A percentile compares a stretch with the other conserved stretches of the same genome.
These are phyloP conservation scores for Rhodotorula babjevae DNA, from an alignment of 768 basidiomycete genomes.

Conservation along the genomic window DNA sequence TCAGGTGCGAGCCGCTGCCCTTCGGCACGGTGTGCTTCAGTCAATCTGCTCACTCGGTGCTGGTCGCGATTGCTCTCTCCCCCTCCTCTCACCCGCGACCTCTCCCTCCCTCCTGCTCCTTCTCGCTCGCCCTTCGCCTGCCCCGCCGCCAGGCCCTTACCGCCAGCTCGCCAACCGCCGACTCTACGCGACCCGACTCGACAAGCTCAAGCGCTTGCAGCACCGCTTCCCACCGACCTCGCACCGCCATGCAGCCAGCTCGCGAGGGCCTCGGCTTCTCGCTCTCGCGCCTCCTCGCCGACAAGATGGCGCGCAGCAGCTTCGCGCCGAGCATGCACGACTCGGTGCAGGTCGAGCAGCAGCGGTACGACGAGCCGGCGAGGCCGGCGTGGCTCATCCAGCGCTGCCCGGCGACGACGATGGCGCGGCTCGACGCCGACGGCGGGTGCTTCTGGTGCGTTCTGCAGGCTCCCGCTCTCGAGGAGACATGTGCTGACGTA, in stretches of 20 bases:
- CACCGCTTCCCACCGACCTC: not conserved
- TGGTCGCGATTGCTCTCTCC: too few relatives aligned
- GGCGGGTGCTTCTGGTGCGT: constrained; percentile 25
- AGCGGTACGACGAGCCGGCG: not conserved
- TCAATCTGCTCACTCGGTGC: too few relatives aligned
- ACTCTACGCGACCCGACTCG: too few relatives aligned
- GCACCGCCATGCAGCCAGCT: not conserved
- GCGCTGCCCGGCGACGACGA: not conserved
- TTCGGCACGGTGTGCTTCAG: too few relatives aligned
- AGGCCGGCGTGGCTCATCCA: constrained; percentile 5
- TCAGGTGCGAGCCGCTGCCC: too few relatives aligned
- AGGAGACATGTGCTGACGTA: not conserved
- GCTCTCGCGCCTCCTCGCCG: constrained; percentile 8
- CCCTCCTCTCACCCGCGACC: too few relatives aligned
- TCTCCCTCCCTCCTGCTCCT: not conserved
- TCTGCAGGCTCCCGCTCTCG: too few relatives aligned
- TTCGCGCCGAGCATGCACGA: not conserved
- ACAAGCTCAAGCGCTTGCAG: not conserved
- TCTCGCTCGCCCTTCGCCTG: not conserved
- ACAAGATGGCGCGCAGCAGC: not conserved
- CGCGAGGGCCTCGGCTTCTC: constrained; percentile 21
- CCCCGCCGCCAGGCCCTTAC: too few relatives aligned
- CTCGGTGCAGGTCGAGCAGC: too few relatives aligned
- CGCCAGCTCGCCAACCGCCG: too few relatives aligned
- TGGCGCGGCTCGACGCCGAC: constrained; percentile 17